Percentiles rank a stretch among this genome's conserved stretches.
These are phyloP conservation scores for Alloteropsis semialata DNA, from an alignment of 176 grass and related monocot genomes.

Conservation along the genomic window DNA sequence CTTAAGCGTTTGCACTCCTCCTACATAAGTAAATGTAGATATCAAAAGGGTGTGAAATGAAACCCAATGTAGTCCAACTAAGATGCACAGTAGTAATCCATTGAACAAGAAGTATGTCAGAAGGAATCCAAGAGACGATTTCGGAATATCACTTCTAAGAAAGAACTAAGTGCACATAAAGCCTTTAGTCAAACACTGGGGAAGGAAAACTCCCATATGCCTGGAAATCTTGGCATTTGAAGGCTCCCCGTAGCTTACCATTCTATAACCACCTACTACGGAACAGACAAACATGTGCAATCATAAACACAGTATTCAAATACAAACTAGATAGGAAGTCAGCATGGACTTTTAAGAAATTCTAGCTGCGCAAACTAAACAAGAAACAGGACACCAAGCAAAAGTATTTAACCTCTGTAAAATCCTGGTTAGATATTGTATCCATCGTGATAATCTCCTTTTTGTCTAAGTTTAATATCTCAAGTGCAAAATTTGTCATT, in stretches of 20 bases:
- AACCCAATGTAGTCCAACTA: conserved; percentile 21
- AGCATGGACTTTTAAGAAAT: conserved; percentile 2
- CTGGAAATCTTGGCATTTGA: neutral
- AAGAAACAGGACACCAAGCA: neutral
- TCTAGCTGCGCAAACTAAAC: neutral
- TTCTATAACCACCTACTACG: neutral
- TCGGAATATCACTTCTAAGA: neutral
- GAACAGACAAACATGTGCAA: neutral
- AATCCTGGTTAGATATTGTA: conserved; percentile 98
- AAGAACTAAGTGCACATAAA: conserved; percentile 1
- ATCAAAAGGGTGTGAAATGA: conserved; percentile 21
- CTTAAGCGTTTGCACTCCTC: conserved; percentile 91
- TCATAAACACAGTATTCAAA: neutral
- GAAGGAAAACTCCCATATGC: neutral
- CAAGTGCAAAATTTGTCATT: conserved; percentile 72
- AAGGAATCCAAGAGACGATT: neutral
- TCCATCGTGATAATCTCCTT: conserved; percentile 78
- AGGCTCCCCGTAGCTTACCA: neutral
- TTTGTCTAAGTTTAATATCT: conserved; percentile 95
- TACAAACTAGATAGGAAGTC: neutral
- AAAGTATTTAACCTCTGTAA: conserved; percentile 66
- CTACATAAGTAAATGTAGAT: conserved; percentile 48
- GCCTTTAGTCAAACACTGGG: neutral
- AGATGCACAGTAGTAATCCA: neutral
- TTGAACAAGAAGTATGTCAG: neutral